These are phyloP conservation scores for Lepiota venenata DNA, from an alignment of 768 basidiomycete species.

Conservation along the genomic window DNA sequence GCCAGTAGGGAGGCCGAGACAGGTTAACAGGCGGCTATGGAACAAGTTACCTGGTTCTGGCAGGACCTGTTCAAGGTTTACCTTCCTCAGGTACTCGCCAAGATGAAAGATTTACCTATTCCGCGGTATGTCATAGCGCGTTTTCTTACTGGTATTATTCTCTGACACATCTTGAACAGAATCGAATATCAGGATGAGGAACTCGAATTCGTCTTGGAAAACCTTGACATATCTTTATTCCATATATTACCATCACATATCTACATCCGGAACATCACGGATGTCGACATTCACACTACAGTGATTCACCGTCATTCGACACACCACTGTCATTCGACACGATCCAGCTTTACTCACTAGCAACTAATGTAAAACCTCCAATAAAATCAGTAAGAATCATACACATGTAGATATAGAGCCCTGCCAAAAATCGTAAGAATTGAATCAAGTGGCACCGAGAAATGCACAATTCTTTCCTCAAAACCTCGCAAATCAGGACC, in stretches of 20 bases:
- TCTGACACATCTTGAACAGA: slow-evolving; percentile 29
- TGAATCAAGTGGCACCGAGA: no score
- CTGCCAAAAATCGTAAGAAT: no score
- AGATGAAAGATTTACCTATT: slow-evolving; percentile 63
- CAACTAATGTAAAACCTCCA: no score
- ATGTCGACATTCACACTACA: slow-evolving; percentile 42
- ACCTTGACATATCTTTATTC: slow-evolving; percentile 66
- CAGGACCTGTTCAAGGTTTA: slow-evolving; percentile 82
- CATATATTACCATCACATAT: slow-evolving; percentile 66
- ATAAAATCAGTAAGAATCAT: no score
- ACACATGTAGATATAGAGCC: no score
- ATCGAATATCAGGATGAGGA: slow-evolving; percentile 70
- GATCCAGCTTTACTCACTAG: no score
- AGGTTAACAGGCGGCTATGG: slow-evolving; percentile 49
- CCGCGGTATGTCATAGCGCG: slow-evolving; percentile 44
- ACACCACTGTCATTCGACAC: slow-evolving; percentile 55
- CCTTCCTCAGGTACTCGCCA: slow-evolving; percentile 49
- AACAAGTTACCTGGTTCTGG: slow-evolving; percentile 74
- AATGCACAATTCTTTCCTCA: no score
- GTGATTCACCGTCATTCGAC: slow-evolving; percentile 34
- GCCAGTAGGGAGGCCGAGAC: slow-evolving; percentile 33
- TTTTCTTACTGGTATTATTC: background rate
- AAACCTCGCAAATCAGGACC: no score
- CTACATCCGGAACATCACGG: slow-evolving; percentile 69
- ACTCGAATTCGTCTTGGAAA: slow-evolving; percentile 72